A percentile compares a stretch with the other conserved stretches of the same genome.
Evolutionary conservation across 495 filamentous ascomycete genomes (phyloP).

Genomic region (Talaromyces adpressus): DNA sequence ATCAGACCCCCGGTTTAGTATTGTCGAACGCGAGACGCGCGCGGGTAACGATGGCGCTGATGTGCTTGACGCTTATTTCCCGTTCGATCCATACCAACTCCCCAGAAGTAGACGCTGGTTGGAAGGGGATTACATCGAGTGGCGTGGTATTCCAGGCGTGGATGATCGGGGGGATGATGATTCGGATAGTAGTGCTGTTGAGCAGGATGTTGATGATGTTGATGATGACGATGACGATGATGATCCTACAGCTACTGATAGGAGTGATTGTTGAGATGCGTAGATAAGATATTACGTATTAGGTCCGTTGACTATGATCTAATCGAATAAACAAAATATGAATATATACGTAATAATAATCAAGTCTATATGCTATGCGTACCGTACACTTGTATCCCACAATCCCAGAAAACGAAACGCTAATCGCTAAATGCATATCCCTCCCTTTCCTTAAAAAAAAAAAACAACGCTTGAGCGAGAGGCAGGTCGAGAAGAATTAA

Average conservation of each 20-base stretch:
- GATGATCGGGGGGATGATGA: conserved; percentile 51
- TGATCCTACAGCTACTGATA: conserved; percentile 32
- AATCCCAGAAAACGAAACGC: neutral
- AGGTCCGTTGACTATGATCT: no score
- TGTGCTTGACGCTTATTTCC: conserved; percentile 87
- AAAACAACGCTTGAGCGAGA: no score
- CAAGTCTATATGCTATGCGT: neutral
- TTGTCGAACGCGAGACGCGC: conserved; percentile 58
- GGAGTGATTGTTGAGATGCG: conserved; percentile 13
- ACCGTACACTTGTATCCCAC: neutral
- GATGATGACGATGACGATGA: conserved; percentile 21
- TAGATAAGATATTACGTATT: no score
- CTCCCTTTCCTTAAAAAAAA: neutral
- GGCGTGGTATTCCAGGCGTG: conserved; percentile 71
- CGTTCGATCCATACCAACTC: conserved; percentile 92
- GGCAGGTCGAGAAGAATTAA: conserved; percentile 9
- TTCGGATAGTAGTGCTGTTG: conserved; percentile 34
- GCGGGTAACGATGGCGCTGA: conserved; percentile 57
- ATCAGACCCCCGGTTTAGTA: conserved; percentile 27
- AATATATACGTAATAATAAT: neutral
- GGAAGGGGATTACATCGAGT: conserved; percentile 74
- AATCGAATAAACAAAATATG: neutral
- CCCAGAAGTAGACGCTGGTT: conserved; percentile 82
- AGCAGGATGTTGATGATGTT: conserved; percentile 16
- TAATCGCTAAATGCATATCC: neutral